phyloP scores from a whole-genome alignment of 495 filamentous ascomycete genomes.

The Bathelium albidoporum region DNA sequence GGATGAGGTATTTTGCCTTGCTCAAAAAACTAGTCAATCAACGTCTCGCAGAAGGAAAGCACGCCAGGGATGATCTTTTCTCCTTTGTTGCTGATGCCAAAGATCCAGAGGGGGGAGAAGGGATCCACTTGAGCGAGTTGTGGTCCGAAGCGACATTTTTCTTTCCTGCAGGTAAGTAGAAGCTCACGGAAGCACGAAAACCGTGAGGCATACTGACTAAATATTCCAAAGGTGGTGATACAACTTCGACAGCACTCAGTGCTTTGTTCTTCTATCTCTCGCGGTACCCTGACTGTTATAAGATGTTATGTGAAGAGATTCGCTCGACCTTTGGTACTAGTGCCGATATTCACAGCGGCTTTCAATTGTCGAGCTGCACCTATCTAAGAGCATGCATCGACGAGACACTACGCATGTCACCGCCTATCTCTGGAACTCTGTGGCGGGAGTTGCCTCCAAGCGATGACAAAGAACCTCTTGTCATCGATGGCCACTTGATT shows the following conservation, averaged over 20 bases:
- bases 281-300: slow-evolving; percentile 37
- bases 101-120: slow-evolving; percentile 31
- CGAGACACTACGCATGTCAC: slow-evolving; percentile 58
- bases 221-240: slow-evolving; percentile 14
- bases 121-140: slow-evolving; percentile 28
- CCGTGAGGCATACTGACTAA: not conserved
- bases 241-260: slow-evolving; percentile 36
- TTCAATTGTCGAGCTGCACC: slow-evolving; percentile 25
- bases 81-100: slow-evolving; percentile 27
- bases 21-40: not conserved
- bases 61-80: slow-evolving; percentile 23
- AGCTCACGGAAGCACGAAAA: slow-evolving; percentile 10
- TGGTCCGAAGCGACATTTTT: slow-evolving; percentile 30
- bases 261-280: slow-evolving; percentile 55
- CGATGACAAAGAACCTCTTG: slow-evolving; percentile 45
- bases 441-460: slow-evolving; percentile 53
- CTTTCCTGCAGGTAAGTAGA: slow-evolving; percentile 36
- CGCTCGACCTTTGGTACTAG: slow-evolving; percentile 41
- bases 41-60: not conserved
- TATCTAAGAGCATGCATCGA: slow-evolving; percentile 54
- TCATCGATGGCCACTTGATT: slow-evolving; percentile 29
- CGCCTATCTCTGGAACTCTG: slow-evolving; percentile 50
- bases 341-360: slow-evolving; percentile 36
- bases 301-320: slow-evolving; percentile 41
- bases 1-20: not conserved